Conservation (phyloP, 371 early-diverging fungal genomes). For the Choanephora cucurbitarum region DNA sequence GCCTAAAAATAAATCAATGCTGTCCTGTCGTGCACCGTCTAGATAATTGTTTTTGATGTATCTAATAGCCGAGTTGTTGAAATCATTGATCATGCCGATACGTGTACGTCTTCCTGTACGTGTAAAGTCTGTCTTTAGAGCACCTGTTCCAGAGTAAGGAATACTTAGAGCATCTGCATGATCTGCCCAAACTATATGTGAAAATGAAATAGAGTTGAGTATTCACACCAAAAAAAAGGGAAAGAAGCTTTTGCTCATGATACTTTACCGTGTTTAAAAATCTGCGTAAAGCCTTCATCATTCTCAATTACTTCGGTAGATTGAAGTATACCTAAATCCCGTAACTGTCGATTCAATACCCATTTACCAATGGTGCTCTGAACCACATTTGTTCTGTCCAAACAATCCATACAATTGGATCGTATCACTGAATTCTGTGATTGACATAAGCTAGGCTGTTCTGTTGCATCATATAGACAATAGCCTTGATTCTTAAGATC, state of each 20-base stretch:
- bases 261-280: slow-evolving; percentile 37
- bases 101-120: slow-evolving; percentile 85
- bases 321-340: slow-evolving; percentile 62
- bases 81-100: slow-evolving; percentile 80
- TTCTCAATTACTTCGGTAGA: slow-evolving; percentile 63
- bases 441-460: slow-evolving; percentile 28
- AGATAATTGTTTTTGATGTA: slow-evolving; percentile 91
- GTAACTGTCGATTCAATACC: slow-evolving; percentile 66
- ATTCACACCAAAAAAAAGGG: too few species aligned
- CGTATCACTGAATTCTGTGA: slow-evolving; percentile 86
- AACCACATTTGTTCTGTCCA: slow-evolving; percentile 99
- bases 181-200: slow-evolving; percentile 94
- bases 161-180: slow-evolving; percentile 96
- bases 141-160: slow-evolving; percentile 98
- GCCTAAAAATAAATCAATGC: slow-evolving; percentile 80
- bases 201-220: too few species aligned
- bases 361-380: slow-evolving; percentile 85
- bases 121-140: slow-evolving; percentile 97
- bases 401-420: slow-evolving; percentile 99
- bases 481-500: slow-evolving; percentile 65
- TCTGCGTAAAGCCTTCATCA: slow-evolving; percentile 34
- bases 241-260: background rate
- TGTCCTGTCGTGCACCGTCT: slow-evolving; percentile 91
- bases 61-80: slow-evolving; percentile 77
- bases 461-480: slow-evolving; percentile 19